phyloP scores from a whole-genome alignment of 208 protist species.

The Trypanosoma lewisi region DNA sequence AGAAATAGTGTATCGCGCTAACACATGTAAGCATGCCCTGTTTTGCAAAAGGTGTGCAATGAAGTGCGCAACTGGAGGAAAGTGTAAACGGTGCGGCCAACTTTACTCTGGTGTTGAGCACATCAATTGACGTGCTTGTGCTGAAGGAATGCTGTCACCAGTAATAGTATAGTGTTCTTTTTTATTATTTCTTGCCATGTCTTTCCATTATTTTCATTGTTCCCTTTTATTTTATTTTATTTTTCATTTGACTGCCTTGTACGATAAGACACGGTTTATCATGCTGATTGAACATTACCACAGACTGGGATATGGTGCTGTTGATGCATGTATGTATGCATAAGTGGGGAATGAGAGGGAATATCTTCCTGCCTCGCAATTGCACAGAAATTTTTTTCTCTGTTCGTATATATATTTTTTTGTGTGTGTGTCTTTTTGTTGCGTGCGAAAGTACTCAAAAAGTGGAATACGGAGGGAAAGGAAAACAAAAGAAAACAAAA shows the following conservation, averaged over 20 bases:
- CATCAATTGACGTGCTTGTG: slow-evolving; percentile 10
- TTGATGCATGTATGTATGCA: too few species aligned
- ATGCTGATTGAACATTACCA: too few species aligned
- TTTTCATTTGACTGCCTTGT: too few species aligned
- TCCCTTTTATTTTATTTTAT: slow-evolving; percentile 3
- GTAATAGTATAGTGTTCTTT: neutral
- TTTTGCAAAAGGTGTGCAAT: slow-evolving; percentile 88
- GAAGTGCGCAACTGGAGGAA: slow-evolving; percentile 89
- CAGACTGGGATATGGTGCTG: too few species aligned
- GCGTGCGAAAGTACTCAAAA: too few species aligned
- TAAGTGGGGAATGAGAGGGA: too few species aligned
- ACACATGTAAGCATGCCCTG: slow-evolving; percentile 59
- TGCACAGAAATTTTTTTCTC: too few species aligned
- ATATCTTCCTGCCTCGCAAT: too few species aligned
- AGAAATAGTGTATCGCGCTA: slow-evolving; percentile 66
- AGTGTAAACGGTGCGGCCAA: slow-evolving; percentile 75
- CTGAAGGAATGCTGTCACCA: neutral
- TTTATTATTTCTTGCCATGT: slow-evolving; percentile 9
- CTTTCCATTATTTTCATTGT: neutral
- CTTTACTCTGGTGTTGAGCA: slow-evolving; percentile 63
- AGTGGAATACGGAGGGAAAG: too few species aligned
- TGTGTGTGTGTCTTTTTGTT: too few species aligned
- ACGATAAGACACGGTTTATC: too few species aligned
- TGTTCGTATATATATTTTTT: too few species aligned
- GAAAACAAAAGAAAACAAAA: slow-evolving; percentile 7